Evolutionary conservation across 208 protist species (phyloP).

Genomic region (Vickermania ingenoplastis): DNA sequence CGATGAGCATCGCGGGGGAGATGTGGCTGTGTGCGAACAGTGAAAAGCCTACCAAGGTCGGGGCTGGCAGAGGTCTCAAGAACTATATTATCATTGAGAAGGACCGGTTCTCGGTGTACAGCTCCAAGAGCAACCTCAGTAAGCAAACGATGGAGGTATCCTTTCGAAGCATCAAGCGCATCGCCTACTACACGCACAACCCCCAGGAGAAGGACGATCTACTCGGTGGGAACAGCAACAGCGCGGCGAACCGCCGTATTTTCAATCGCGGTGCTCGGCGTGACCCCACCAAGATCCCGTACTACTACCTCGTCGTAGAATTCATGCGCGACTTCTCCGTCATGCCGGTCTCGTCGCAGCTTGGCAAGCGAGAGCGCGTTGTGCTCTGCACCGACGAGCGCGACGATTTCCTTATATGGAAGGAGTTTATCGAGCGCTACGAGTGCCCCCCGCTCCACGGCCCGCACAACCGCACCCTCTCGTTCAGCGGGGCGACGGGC

Average conservation of each 20-base stretch:
- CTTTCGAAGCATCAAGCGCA: conserved; percentile 67
- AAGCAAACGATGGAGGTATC: conserved; percentile 49
- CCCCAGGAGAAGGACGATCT: conserved; percentile 13
- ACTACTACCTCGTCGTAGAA: conserved; percentile 80
- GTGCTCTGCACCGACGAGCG: conserved; percentile 74
- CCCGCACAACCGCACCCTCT: conserved; percentile 1
- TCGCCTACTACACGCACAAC: conserved; percentile 64
- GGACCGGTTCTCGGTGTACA: conserved; percentile 55
- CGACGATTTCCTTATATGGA: conserved; percentile 73
- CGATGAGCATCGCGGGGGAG: conserved; percentile 63
- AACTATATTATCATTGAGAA: conserved; percentile 64
- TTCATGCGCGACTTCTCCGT: conserved; percentile 53
- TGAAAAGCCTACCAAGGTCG: conserved; percentile 43
- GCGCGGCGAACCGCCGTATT: neutral
- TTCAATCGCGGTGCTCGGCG: conserved; percentile 1
- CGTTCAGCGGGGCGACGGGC: conserved; percentile 11
- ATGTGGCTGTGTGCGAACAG: conserved; percentile 73
- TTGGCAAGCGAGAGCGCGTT: conserved; percentile 59
- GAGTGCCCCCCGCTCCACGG: conserved; percentile 21
- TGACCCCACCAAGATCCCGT: conserved; percentile 10
- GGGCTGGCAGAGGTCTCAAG: conserved; percentile 59
- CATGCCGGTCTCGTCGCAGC: conserved; percentile 6
- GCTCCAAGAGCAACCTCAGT: conserved; percentile 32
- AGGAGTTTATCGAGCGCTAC: conserved; percentile 64
- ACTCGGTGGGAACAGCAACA: neutral